Conservation (phyloP, 192 early-diverging fungal species). For the Umbelopsis isabellina region DNA sequence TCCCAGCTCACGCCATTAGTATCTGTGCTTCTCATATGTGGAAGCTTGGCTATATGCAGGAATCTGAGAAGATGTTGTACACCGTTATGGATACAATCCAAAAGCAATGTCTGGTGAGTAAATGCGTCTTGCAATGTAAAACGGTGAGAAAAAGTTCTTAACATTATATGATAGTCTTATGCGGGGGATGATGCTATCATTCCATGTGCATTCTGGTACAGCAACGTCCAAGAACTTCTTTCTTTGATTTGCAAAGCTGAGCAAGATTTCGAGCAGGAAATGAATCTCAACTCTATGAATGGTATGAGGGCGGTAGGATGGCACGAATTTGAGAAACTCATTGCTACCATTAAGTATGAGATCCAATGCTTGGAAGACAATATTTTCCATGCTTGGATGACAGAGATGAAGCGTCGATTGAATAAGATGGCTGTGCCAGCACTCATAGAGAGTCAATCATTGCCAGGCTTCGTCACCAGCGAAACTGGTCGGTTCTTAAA, state of each 20-base stretch:
- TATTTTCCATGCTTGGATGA: conserved; percentile 98
- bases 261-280: conserved; percentile 65
- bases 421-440: conserved; percentile 95
- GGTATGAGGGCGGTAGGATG: conserved; percentile 59
- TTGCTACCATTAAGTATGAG: conserved; percentile 87
- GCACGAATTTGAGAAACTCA: conserved; percentile 75
- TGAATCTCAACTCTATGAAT: conserved; percentile 69
- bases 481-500: conserved; percentile 90
- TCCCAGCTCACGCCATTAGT: conserved; percentile 94
- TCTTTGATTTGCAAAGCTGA: conserved; percentile 83
- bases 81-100: conserved; percentile 86
- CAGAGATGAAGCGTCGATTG: conserved; percentile 93
- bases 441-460: conserved; percentile 93
- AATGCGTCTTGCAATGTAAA: not conserved
- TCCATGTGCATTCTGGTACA: conserved; percentile 94
- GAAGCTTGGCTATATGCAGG: conserved; percentile 77
- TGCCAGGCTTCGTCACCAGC: conserved; percentile 93
- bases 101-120: conserved; percentile 65
- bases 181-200: conserved; percentile 79
- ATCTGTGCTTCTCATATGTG: conserved; percentile 84
- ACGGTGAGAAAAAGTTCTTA: no score
- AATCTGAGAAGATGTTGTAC: conserved; percentile 84
- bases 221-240: conserved; percentile 94
- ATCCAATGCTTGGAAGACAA: conserved; percentile 90
- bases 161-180: conserved; percentile 52